Conservation (phyloP, 116 monocot genomes). For the Iris pallida region DNA sequence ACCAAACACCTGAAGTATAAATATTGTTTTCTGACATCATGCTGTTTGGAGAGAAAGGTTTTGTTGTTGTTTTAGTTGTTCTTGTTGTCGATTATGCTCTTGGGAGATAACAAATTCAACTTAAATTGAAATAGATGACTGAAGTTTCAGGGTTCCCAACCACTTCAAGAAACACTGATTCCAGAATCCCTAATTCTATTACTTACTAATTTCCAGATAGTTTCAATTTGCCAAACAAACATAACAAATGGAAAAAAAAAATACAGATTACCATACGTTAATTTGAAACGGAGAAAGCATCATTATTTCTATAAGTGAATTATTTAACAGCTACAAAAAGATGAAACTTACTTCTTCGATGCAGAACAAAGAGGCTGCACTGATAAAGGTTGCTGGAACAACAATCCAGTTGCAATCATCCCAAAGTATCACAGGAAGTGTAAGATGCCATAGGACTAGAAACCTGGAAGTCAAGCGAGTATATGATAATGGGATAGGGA, state of each 20-base stretch:
- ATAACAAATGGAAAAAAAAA: background rate
- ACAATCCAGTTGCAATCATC: slow-evolving; percentile 98
- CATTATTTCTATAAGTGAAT: background rate
- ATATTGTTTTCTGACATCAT: too few species aligned
- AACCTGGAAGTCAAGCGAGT: slow-evolving; percentile 92
- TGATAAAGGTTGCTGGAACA: slow-evolving; percentile 91
- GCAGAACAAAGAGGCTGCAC: slow-evolving; percentile 90
- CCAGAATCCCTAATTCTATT: too few species aligned
- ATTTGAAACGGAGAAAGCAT: background rate
- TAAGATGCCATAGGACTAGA: slow-evolving; percentile 94
- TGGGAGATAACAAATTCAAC: too few species aligned
- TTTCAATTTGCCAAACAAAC: background rate
- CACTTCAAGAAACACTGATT: too few species aligned
- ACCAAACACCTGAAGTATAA: too few species aligned
- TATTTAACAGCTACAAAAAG: background rate
- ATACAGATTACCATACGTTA: background rate
- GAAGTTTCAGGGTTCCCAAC: too few species aligned
- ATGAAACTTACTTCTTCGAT: slow-evolving; percentile 76
- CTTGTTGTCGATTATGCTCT: too few species aligned
- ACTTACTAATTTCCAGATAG: too few species aligned
- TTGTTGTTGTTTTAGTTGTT: too few species aligned
- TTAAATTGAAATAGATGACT: too few species aligned
- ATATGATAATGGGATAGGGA: slow-evolving; percentile 89
- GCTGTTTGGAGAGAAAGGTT: too few species aligned
- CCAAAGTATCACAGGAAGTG: slow-evolving; percentile 91